Evolutionary conservation across 495 filamentous ascomycete species (phyloP).

Genomic region (Penicillium desertorum): DNA sequence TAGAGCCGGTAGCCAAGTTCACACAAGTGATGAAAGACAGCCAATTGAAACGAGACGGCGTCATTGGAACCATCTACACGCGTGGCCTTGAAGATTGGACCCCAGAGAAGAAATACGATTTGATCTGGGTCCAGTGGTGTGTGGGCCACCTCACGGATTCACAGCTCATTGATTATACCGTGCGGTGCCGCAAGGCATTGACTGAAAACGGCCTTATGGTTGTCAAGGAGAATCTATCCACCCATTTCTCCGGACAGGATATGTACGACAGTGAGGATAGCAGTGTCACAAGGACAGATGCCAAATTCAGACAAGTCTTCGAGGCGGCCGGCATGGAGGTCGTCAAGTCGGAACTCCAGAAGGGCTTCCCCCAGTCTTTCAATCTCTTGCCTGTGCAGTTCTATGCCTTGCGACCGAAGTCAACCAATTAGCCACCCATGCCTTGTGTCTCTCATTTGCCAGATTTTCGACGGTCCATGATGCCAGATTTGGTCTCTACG

Average conservation of each 20-base stretch:
- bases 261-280: constrained; percentile 76
- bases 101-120: constrained; percentile 56
- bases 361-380: constrained; percentile 64
- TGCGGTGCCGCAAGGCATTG: constrained; percentile 58
- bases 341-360: constrained; percentile 71
- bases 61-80: constrained; percentile 65
- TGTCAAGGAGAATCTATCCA: constrained; percentile 85
- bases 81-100: constrained; percentile 74
- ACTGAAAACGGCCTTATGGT: constrained; percentile 59
- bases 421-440: not conserved
- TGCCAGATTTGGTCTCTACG: not conserved
- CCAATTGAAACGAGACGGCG: constrained; percentile 32
- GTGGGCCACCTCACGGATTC: constrained; percentile 83
- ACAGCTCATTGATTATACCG: constrained; percentile 67
- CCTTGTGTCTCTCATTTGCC: not conserved
- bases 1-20: constrained; percentile 60
- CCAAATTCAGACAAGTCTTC: constrained; percentile 69
- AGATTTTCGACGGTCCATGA: not conserved
- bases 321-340: constrained; percentile 64
- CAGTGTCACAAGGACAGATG: constrained; percentile 75
- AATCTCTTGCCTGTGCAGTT: constrained; percentile 67
- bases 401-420: constrained; percentile 58
- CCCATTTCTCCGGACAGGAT: constrained; percentile 54
- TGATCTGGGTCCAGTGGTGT: constrained; percentile 85
- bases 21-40: constrained; percentile 34